Conservation (phyloP, 1,139 yeast genomes). For the Magnusiomyces suaveolens region DNA sequence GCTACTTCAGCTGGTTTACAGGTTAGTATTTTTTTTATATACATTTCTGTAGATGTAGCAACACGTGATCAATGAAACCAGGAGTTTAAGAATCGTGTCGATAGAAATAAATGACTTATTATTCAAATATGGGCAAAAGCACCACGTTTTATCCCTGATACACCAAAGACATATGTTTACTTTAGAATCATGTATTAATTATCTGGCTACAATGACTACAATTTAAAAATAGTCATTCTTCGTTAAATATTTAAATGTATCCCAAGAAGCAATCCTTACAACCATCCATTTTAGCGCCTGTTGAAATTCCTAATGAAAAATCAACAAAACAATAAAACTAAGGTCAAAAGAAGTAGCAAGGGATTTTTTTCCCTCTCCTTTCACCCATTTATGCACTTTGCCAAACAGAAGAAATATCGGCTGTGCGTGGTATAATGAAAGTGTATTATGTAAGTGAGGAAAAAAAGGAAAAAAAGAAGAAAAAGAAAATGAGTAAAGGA, state of each 20-base stretch:
- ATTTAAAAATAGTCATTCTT: neutral
- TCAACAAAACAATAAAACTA: slow-evolving; percentile 12
- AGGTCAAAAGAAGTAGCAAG: slow-evolving; percentile 19
- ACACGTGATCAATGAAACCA: no score
- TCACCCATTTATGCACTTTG: slow-evolving; percentile 30
- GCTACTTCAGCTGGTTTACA: no score
- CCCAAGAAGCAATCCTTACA: slow-evolving; percentile 4
- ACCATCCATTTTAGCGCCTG: neutral
- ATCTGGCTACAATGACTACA: no score
- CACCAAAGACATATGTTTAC: no score
- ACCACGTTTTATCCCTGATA: no score
- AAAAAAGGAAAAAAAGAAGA: slow-evolving; percentile 13
- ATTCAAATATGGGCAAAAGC: no score
- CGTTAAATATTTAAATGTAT: neutral
- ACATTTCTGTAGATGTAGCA: no score
- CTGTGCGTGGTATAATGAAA: slow-evolving; percentile 29
- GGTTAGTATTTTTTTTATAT: no score
- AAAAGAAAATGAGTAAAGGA: slow-evolving; percentile 8
- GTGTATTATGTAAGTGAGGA: slow-evolving; percentile 19
- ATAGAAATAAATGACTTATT: no score
- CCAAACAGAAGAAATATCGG: slow-evolving; percentile 20
- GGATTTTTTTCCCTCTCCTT: slow-evolving; percentile 26
- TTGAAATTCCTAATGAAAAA: neutral
- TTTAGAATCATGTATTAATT: no score
- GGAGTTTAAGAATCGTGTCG: no score